Evolutionary conservation across 768 basidiomycete genomes (phyloP).

Genomic region (Naematelia encephala): DNA sequence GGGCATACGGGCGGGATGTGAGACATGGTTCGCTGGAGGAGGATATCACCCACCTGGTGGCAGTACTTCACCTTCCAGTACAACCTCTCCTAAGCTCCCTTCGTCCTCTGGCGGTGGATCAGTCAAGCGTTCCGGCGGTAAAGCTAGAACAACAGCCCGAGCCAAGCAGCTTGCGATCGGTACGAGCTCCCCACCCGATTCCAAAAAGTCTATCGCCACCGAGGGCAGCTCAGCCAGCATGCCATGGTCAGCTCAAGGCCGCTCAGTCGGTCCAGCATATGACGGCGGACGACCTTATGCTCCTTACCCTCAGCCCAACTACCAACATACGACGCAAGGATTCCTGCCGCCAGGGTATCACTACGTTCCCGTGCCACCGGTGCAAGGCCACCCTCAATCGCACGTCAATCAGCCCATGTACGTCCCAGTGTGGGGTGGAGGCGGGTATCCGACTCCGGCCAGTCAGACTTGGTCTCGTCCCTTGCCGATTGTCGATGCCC

Average conservation of each 20-base stretch:
- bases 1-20: slow-evolving; percentile 49
- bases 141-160: slow-evolving; percentile 38
- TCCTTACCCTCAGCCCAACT: slow-evolving; percentile 1
- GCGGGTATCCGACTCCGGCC: not conserved
- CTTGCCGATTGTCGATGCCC: slow-evolving; percentile 3
- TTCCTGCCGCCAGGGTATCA: slow-evolving; percentile 37
- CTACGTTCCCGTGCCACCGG: slow-evolving; percentile 30
- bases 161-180: slow-evolving; percentile 41
- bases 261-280: slow-evolving; percentile 39
- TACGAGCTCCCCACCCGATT: slow-evolving; percentile 12
- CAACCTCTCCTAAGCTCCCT: slow-evolving; percentile 2
- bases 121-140: slow-evolving; percentile 23
- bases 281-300: slow-evolving; percentile 28
- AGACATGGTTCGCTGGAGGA: slow-evolving; percentile 42
- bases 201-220: not conserved
- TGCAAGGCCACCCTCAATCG: slow-evolving; percentile 13
- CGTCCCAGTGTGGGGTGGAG: slow-evolving; percentile 19
- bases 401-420: slow-evolving; percentile 21
- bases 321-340: slow-evolving; percentile 6
- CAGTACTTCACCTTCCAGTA: slow-evolving; percentile 4
- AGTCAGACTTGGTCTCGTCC: not conserved
- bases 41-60: slow-evolving; percentile 37
- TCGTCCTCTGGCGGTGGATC: not conserved
- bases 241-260: slow-evolving; percentile 21
- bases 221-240: not conserved